Evolutionary conservation across 176 grass and related monocot genomes (phyloP), one percentile per base, ranked within the genome.

Genomic region (Avena atlantica): DNA sequence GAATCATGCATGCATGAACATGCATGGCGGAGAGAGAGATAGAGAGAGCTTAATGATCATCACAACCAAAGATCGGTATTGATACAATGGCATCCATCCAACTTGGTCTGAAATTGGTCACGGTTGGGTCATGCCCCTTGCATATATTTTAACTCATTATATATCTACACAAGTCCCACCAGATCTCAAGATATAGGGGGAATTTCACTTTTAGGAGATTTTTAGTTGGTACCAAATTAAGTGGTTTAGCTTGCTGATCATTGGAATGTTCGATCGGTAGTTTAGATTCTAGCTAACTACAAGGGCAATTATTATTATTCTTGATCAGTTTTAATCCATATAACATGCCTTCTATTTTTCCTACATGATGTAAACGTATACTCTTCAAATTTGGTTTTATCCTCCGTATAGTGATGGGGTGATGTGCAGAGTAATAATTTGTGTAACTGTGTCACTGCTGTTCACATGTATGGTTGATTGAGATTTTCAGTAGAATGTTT

Each of bases 1-100:
- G 78, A 56, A 20, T 91, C 78, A 84, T 91, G 82, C 27, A 67
- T 67, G 64, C 78, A 82, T 85, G 85, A 92, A 80, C 87, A 89
- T 92, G 90, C 20, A 59, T 59, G 57, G 12, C 3, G 12, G 12
- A 51, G 10, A 51, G 50, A 78, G 78, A 76, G 77, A 80, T 49
- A 24, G 75, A 80, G 49, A 74, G 40, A 15, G 47, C 72, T 52
- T 52, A 29, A 77, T 80, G 56, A 87, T 87, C 56, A 87, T 83
- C 68, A 87, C 42, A 92, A 87, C 87, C 75, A 92, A 92, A 87
- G 87, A 81, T 34, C 14, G 63, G 1, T 84, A 89, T 55, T 55
- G 49, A 76, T 83, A 50, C 65, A 66, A 52, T 81, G 76, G 75
- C 51, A 92, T 86, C 84, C 83, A 92, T 86, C 74, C 84, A 86